Percentiles rank a stretch among this genome's conserved stretches.
phyloP scores from a whole-genome alignment of 1,139 yeast genomes.

The Geotrichum candidum region DNA sequence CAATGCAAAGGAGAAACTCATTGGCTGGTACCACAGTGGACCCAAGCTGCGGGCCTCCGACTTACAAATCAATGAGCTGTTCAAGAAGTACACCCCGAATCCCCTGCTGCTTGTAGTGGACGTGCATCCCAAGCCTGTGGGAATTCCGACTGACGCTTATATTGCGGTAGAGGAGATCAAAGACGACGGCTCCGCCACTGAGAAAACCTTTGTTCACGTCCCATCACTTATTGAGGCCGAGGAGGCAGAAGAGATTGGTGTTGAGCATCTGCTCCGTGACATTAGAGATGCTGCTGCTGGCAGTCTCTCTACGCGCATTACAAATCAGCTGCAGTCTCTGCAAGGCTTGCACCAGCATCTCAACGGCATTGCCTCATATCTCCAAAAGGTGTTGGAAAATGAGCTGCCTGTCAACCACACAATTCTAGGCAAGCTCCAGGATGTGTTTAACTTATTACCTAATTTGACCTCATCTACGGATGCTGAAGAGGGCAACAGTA shows the following conservation, averaged over 20 bases:
- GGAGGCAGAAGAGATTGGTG: slow-evolving; percentile 99
- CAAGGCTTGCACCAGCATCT: slow-evolving; percentile 81
- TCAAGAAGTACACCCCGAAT: slow-evolving; percentile 74
- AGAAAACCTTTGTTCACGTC: slow-evolving; percentile 86
- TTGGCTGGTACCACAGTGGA: slow-evolving; percentile 99
- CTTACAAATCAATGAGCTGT: slow-evolving; percentile 80
- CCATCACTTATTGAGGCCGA: slow-evolving; percentile 94
- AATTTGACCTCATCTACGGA: slow-evolving; percentile 47
- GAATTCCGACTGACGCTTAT: slow-evolving; percentile 95
- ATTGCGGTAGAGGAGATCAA: slow-evolving; percentile 91
- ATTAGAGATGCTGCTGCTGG: slow-evolving; percentile 97
- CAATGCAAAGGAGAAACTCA: slow-evolving; percentile 89
- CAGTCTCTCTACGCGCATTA: slow-evolving; percentile 73
- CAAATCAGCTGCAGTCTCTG: slow-evolving; percentile 83
- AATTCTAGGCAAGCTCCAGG: slow-evolving; percentile 88
- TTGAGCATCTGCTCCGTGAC: slow-evolving; percentile 89
- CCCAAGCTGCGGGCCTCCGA: slow-evolving; percentile 88
- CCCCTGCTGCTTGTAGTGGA: slow-evolving; percentile 89
- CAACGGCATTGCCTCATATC: slow-evolving; percentile 69
- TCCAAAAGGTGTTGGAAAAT: slow-evolving; percentile 66
- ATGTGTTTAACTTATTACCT: slow-evolving; percentile 88
- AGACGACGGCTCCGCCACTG: slow-evolving; percentile 93
- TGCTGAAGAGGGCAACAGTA: slow-evolving; percentile 23
- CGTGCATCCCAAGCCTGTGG: slow-evolving; percentile 72
- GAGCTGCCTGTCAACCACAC: slow-evolving; percentile 83